Conservation (phyloP, 2,329 filamentous ascomycete genomes). For the Colletotrichum euphorbiae region DNA sequence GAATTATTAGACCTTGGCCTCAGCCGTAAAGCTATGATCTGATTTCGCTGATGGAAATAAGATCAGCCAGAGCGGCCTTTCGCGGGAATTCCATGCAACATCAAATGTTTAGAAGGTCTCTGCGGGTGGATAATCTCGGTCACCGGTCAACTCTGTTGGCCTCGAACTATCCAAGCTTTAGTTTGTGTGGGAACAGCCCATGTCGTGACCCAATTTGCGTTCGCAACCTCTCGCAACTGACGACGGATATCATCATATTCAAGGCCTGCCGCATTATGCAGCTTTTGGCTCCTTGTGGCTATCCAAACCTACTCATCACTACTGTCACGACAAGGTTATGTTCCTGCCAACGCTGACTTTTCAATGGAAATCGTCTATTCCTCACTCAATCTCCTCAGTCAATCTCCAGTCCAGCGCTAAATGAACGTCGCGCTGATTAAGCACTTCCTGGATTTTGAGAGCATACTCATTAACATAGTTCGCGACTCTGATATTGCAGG, state of each 20-base stretch:
- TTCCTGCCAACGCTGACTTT: not conserved
- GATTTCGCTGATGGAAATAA: no score
- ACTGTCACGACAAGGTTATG: slow-evolving; percentile 1
- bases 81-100: no score
- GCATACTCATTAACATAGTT: not conserved
- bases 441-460: not conserved
- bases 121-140: not conserved
- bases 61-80: no score
- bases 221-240: no score
- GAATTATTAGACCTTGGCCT: no score
- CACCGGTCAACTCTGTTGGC: not conserved
- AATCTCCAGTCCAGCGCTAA: not conserved
- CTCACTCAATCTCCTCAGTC: not conserved
- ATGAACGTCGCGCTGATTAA: no score
- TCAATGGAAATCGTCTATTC: not conserved
- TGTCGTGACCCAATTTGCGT: no score
- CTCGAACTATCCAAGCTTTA: not conserved
- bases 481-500: not conserved
- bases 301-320: not conserved
- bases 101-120: not conserved
- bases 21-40: no score
- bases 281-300: not conserved
- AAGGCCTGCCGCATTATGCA: not conserved
- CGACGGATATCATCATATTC: no score
- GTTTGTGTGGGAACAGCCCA: no score